These are phyloP conservation scores for Talaromyces trachyspermus DNA, from an alignment of 495 filamentous ascomycete genomes.

Conservation along the genomic window DNA sequence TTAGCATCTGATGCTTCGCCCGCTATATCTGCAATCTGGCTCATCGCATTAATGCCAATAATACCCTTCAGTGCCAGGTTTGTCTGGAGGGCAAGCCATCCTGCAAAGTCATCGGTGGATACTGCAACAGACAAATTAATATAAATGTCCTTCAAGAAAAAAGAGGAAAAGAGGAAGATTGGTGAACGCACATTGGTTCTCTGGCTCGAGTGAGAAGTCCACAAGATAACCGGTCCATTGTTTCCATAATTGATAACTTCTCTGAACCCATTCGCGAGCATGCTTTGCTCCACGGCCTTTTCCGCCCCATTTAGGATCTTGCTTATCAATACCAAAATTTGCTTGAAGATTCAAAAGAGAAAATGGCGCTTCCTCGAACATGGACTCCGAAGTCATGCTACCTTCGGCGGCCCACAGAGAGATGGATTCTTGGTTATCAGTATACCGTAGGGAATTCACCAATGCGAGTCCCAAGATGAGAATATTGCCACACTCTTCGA, in stretches of 20 bases:
- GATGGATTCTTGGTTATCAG: constrained; percentile 46
- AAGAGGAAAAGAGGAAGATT: neutral
- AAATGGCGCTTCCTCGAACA: constrained; percentile 26
- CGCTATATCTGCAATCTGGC: constrained; percentile 64
- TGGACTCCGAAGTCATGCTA: constrained; percentile 9
- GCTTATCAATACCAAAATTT: constrained; percentile 35
- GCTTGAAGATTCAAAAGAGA: constrained; percentile 35
- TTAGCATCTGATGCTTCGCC: constrained; percentile 59
- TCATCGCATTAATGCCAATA: constrained; percentile 91
- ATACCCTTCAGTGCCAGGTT: constrained; percentile 93
- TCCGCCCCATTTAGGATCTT: constrained; percentile 49
- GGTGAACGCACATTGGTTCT: constrained; percentile 59
- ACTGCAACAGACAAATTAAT: constrained; percentile 27
- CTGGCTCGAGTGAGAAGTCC: constrained; percentile 75
- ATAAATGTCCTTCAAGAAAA: neutral
- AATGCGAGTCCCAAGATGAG: constrained; percentile 88
- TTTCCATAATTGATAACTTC: constrained; percentile 75
- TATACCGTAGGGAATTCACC: constrained; percentile 70
- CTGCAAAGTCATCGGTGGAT: constrained; percentile 93
- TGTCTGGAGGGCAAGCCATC: constrained; percentile 85
- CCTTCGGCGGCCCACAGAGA: constrained; percentile 44
- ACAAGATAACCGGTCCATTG: constrained; percentile 92
- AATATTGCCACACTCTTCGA: constrained; percentile 96
- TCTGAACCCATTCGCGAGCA: constrained; percentile 50
- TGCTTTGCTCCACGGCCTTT: constrained; percentile 35